Conservation (phyloP, 179 eudicot species). For the Heliamphora ciliata region DNA sequence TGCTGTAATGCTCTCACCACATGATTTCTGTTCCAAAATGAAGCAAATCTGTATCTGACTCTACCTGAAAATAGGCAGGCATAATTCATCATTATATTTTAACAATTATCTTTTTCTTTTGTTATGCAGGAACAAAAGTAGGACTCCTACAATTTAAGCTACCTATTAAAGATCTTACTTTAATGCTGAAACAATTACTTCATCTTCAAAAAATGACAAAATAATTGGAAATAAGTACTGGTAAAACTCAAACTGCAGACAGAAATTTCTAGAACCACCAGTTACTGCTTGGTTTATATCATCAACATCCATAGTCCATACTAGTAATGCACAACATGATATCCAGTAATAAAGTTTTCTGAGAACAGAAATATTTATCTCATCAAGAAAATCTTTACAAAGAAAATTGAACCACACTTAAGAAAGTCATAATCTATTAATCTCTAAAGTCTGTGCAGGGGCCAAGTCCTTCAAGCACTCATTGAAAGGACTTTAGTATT, state of each 20-base stretch:
- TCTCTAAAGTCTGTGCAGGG: too few relatives aligned
- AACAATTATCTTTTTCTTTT: neutral
- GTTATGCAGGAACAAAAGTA: neutral
- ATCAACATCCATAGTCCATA: neutral
- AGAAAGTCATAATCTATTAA: neutral
- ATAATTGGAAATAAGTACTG: too few relatives aligned
- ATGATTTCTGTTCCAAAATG: slow-evolving; percentile 96
- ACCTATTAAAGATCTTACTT: neutral
- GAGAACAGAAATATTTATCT: too few relatives aligned
- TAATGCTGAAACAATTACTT: neutral
- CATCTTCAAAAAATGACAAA: slow-evolving; percentile 6
- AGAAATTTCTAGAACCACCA: neutral
- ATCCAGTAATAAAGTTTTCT: too few relatives aligned
- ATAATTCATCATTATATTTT: neutral
- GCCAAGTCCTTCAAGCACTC: too few relatives aligned
- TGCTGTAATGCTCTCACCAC: slow-evolving; percentile 61
- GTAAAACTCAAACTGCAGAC: neutral
- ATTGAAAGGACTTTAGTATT: too few relatives aligned
- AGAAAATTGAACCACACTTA: neutral
- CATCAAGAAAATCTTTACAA: neutral
- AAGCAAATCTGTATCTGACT: slow-evolving; percentile 92
- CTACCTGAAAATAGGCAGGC: slow-evolving; percentile 48
- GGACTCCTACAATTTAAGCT: slow-evolving; percentile 6
- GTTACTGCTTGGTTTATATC: neutral
- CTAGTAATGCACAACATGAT: too few relatives aligned